Evolutionary conservation across 2,329 filamentous ascomycete species (phyloP), one percentile per base, ranked within the genome.

Genomic region (Chrysosporium keratinophilum): DNA sequence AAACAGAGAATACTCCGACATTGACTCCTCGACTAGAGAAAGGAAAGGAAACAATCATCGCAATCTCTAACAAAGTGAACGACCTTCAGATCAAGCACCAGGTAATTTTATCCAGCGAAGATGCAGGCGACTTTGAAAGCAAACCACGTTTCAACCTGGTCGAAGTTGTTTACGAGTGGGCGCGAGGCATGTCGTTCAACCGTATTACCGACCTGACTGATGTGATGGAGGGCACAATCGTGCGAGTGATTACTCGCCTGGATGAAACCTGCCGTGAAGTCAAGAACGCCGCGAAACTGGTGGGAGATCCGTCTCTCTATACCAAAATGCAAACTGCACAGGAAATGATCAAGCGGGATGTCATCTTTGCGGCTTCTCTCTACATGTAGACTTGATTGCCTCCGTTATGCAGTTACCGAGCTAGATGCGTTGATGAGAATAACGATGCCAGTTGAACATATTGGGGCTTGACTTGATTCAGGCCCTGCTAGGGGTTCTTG

Each of bases 131-230:
- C 69, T 96, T 96, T 65, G 85, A 87, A 35, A 88, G 83, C 56
- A 79, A 84, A 52, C 88, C 90, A 1, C 80, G 91, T 9, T 98
- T 98, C 66, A 93, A 91, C 1, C 79, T 98, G 54, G 89, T 95
- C 67, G 93, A 98, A 70, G 93, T 98, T 0, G 94, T 98, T 34
- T 96, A 97, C 67, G 93, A 98, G 70, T 98, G 93, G 93, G 93
- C 93, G 9, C 78, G 88, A 48, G 93, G 93, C 23, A 97, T 97
- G 88, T 91, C 87, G 50, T 98, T 98, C 77, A 95, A 94, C 71
- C 91, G 93, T 60, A 98, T 98, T 61, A 97, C 91, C 0, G 87
- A 91, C 60, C 73, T 98, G 65, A 98, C 93, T 6, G 91, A 97
- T 68, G 90, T 98, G 54, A 82, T 97, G 63, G 93, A 98, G 70